Conservation (phyloP, 2,329 filamentous ascomycete species). For the Didymosphaeria variabile region DNA sequence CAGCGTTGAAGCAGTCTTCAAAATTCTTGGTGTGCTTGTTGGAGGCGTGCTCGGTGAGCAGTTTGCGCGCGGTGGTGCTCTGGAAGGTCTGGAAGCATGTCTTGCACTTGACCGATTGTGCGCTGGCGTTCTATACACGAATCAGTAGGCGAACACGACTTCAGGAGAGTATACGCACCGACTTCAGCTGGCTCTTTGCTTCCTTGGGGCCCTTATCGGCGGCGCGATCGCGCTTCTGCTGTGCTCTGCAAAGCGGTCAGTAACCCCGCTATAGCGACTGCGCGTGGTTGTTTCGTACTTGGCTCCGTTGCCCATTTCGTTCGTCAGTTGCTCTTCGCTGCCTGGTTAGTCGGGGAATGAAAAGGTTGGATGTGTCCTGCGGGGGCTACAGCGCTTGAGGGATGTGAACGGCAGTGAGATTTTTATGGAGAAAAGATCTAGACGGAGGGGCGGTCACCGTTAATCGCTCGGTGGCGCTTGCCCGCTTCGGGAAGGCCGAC, state of each 20-base stretch:
- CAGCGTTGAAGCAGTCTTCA: slow-evolving; percentile 70
- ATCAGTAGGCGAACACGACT: slow-evolving; percentile 1
- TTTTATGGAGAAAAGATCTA: slow-evolving; percentile 26
- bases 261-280: slow-evolving; percentile 10
- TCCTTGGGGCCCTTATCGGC: slow-evolving; percentile 40
- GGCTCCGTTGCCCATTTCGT: slow-evolving; percentile 49
- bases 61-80: slow-evolving; percentile 76
- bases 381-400: slow-evolving; percentile 14
- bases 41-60: slow-evolving; percentile 74
- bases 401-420: slow-evolving; percentile 31
- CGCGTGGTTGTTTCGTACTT: slow-evolving; percentile 34
- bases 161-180: slow-evolving; percentile 32
- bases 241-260: slow-evolving; percentile 42
- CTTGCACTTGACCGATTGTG: slow-evolving; percentile 79
- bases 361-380: slow-evolving; percentile 20
- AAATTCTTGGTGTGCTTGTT: slow-evolving; percentile 82
- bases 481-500: slow-evolving; percentile 16
- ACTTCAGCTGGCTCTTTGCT: slow-evolving; percentile 48
- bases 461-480: slow-evolving; percentile 21
- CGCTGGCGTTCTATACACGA: slow-evolving; percentile 69
- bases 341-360: slow-evolving; percentile 19
- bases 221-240: slow-evolving; percentile 51
- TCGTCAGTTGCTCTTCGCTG: slow-evolving; percentile 21
- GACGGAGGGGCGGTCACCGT: slow-evolving; percentile 24
- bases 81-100: slow-evolving; percentile 82